These are phyloP conservation scores for Allodekkera sacchari DNA, from an alignment of 805 yeast species.

Conservation along the genomic window DNA sequence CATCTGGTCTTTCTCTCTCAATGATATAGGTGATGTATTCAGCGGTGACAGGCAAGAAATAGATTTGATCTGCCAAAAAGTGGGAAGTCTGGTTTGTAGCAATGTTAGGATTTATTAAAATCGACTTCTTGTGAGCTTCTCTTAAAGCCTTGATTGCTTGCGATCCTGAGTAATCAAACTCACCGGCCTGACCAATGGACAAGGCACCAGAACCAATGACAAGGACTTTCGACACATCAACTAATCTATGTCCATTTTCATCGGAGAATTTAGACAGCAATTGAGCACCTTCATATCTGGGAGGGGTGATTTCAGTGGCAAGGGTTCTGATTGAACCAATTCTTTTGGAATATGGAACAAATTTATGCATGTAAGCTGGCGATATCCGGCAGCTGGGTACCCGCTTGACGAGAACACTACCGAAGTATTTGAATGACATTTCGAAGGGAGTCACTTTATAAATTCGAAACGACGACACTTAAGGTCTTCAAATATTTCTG, in stretches of 20 bases:
- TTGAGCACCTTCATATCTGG: slow-evolving; percentile 60
- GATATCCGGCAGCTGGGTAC: no score
- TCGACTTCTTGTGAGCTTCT: slow-evolving; percentile 80
- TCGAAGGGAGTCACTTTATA: no score
- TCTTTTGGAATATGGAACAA: no score
- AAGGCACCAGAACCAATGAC: slow-evolving; percentile 97
- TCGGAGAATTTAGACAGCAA: slow-evolving; percentile 48
- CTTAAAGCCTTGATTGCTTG: slow-evolving; percentile 94
- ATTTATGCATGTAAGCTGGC: no score
- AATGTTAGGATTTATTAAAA: slow-evolving; percentile 88
- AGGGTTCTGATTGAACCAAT: no score
- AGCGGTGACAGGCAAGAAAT: slow-evolving; percentile 93
- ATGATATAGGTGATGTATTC: slow-evolving; percentile 93
- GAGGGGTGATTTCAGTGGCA: no score
- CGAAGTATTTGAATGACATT: no score
- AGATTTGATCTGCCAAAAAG: slow-evolving; percentile 89
- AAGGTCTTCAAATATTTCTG: no score
- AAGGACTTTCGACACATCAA: slow-evolving; percentile 79
- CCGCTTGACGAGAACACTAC: no score
- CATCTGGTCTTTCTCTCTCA: slow-evolving; percentile 95
- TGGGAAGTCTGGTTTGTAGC: slow-evolving; percentile 97
- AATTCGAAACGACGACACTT: no score
- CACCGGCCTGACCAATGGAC: slow-evolving; percentile 98
- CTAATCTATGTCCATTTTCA: slow-evolving; percentile 57
- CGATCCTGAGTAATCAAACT: slow-evolving; percentile 94